These are phyloP conservation scores for Novymonas esmeraldas DNA, from an alignment of 208 protist species.

Conservation along the genomic window DNA sequence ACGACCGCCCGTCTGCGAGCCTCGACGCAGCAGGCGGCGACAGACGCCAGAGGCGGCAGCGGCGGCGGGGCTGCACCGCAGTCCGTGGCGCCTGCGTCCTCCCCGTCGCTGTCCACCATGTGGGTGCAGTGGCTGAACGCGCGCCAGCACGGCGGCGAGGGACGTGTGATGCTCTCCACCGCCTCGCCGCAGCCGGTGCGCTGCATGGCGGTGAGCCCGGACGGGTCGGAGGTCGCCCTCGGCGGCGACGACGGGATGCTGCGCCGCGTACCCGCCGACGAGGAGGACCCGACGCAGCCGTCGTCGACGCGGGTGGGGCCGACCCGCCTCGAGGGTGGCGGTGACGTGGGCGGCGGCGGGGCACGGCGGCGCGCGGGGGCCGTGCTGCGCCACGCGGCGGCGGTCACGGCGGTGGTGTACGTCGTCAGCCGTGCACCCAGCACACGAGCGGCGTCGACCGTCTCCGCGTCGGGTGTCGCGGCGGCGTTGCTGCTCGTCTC, in stretches of 20 bases:
- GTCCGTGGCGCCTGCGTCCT: background rate
- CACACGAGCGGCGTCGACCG: background rate
- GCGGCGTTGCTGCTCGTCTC: conserved; percentile 65
- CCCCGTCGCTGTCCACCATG: conserved; percentile 6
- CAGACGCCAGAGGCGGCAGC: background rate
- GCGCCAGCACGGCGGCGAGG: conserved; percentile 57
- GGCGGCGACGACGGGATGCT: conserved; percentile 56
- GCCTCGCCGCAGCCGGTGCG: conserved; percentile 46
- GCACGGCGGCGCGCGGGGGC: conserved; percentile 14
- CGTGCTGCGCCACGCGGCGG: conserved; percentile 33
- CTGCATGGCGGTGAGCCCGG: conserved; percentile 53
- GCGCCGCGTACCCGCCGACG: conserved; percentile 38
- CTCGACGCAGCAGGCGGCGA: background rate
- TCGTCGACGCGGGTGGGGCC: conserved; percentile 32
- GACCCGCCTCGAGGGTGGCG: background rate
- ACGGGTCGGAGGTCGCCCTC: conserved; percentile 58
- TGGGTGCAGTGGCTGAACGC: conserved; percentile 79
- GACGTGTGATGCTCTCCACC: conserved; percentile 35
- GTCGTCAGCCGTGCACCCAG: conserved; percentile 42
- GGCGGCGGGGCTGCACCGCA: background rate
- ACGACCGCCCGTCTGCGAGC: conserved; percentile 13
- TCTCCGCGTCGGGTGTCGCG: background rate
- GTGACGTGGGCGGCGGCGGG: conserved; percentile 24
- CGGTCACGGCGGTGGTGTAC: conserved; percentile 69
- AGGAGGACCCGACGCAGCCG: conserved; percentile 31